Conservation (phyloP, 257 asterid species). For the Nicotiana knightiana region DNA sequence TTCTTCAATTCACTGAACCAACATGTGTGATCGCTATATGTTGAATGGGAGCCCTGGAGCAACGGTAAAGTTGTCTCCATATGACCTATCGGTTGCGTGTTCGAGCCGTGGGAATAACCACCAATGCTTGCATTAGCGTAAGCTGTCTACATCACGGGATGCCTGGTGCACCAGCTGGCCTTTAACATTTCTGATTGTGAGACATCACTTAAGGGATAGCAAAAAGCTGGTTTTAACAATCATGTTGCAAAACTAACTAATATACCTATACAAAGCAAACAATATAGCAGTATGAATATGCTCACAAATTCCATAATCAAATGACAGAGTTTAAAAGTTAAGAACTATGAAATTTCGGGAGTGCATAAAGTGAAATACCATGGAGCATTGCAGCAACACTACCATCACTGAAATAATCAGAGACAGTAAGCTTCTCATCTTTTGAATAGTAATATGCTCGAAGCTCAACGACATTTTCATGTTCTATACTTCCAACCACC, state of each 20-base stretch:
- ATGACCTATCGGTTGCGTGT: too few species aligned
- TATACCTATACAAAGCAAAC: neutral
- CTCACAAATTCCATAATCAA: neutral
- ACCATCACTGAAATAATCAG: slow-evolving; percentile 68
- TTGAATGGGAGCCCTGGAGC: too few species aligned
- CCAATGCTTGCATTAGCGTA: too few species aligned
- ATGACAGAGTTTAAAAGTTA: neutral
- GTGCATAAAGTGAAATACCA: slow-evolving; percentile 38
- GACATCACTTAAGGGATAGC: neutral
- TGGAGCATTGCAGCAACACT: slow-evolving; percentile 79
- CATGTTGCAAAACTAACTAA: neutral
- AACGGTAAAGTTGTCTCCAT: too few species aligned
- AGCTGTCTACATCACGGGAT: too few species aligned
- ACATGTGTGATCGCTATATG: neutral
- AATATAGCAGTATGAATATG: neutral
- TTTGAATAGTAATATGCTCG: slow-evolving; percentile 93
- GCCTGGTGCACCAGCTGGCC: too few species aligned
- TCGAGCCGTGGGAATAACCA: too few species aligned
- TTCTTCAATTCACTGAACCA: neutral
- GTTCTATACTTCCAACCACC: slow-evolving; percentile 67
- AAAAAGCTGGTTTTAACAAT: neutral
- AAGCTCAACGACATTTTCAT: slow-evolving; percentile 77
- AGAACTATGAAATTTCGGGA: neutral
- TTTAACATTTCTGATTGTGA: neutral
- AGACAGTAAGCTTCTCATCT: slow-evolving; percentile 95